Evolutionary conservation across 116 monocot genomes (phyloP).

Genomic region (Papilionanthe hybrid): DNA sequence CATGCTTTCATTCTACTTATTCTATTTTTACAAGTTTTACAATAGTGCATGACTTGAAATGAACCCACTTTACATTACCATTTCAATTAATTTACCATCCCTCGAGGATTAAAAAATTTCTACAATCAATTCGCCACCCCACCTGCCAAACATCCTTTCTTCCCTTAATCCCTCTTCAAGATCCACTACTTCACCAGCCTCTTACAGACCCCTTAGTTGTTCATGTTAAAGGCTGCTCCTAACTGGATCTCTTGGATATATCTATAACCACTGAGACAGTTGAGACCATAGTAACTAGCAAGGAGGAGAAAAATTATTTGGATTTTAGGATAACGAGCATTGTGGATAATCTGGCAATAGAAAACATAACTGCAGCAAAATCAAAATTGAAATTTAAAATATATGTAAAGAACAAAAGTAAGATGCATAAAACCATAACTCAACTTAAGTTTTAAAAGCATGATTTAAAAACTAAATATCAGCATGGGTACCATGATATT

Average conservation of each 20-base stretch:
- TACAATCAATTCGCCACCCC: neutral
- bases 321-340: too few species aligned
- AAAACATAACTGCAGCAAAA: too few species aligned
- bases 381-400: too few species aligned
- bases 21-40: neutral
- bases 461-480: neutral
- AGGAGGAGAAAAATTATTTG: neutral
- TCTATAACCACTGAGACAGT: neutral
- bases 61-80: neutral
- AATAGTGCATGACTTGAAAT: neutral
- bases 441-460: neutral
- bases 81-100: too few species aligned
- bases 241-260: neutral
- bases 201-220: neutral
- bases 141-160: too few species aligned
- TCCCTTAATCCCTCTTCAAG: neutral
- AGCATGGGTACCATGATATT: constrained; percentile 78
- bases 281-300: neutral
- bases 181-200: neutral
- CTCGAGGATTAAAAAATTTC: too few species aligned
- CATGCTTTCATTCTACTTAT: neutral
- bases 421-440: neutral
- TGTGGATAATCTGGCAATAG: too few species aligned
- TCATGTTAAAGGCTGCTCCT: neutral
- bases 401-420: neutral